phyloP scores from a whole-genome alignment of 805 yeast genomes.

The Candida hungchunana region DNA sequence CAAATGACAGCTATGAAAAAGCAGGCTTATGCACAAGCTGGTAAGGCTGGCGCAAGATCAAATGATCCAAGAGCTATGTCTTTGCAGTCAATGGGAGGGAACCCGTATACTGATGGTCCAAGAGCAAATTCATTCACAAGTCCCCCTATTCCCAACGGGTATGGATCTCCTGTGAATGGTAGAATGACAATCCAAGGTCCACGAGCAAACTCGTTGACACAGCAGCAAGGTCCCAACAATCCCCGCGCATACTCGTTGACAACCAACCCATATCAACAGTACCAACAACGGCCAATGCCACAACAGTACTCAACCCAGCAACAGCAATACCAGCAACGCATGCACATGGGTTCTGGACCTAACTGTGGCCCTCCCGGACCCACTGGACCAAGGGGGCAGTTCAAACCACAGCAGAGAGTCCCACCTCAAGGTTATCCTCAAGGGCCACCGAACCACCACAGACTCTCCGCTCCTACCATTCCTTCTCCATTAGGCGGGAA shows the following conservation, averaged over 20 bases:
- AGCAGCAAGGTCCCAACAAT: conserved; percentile 5
- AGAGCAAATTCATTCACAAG: conserved; percentile 36
- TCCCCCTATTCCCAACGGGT: conserved; percentile 22
- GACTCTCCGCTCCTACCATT: conserved; percentile 18
- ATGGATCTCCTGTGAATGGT: background rate
- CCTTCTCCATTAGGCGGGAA: conserved; percentile 19
- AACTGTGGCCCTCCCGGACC: conserved; percentile 1
- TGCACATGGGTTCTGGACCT: conserved; percentile 4
- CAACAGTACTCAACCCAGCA: too few species aligned
- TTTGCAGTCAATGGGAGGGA: conserved; percentile 25
- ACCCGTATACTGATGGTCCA: conserved; percentile 18
- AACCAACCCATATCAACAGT: conserved; percentile 21
- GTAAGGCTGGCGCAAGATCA: conserved; percentile 28
- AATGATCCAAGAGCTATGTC: conserved; percentile 45
- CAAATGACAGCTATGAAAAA: conserved; percentile 67
- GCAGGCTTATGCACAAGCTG: conserved; percentile 42
- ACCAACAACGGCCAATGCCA: too few species aligned
- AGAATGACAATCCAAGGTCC: conserved; percentile 1
- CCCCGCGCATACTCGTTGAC: conserved; percentile 23
- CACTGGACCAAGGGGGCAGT: conserved; percentile 2
- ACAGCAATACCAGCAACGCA: conserved; percentile 7
- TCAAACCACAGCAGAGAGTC: conserved; percentile 6
- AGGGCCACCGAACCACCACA: conserved; percentile 7
- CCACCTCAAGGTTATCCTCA: conserved; percentile 10
- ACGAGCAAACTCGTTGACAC: conserved; percentile 18